Conservation (phyloP, 495 filamentous ascomycete genomes). For the Penicillium turbatum region DNA sequence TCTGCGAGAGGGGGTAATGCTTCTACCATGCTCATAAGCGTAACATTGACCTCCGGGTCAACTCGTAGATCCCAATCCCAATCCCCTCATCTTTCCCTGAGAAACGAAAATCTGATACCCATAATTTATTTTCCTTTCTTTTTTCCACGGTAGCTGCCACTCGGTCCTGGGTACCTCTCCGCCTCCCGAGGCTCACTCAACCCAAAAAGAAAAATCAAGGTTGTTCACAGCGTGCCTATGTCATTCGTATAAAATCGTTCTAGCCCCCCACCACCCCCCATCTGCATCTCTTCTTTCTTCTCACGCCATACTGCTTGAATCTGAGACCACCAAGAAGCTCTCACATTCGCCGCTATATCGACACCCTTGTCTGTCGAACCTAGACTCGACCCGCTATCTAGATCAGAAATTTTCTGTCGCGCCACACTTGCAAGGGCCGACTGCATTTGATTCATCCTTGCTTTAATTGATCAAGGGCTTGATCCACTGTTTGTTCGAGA, state of each 20-base stretch:
- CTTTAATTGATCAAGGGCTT: slow-evolving; percentile 5
- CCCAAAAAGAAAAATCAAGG: not conserved
- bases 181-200: slow-evolving; percentile 1
- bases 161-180: slow-evolving; percentile 2
- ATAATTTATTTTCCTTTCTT: not conserved
- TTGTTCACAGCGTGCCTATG: not conserved
- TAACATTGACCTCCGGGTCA: not conserved
- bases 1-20: not conserved
- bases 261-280: not conserved
- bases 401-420: not conserved
- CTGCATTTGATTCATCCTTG: slow-evolving; percentile 1
- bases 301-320: slow-evolving; percentile 21
- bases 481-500: slow-evolving; percentile 20
- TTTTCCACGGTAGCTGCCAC: slow-evolving; percentile 1
- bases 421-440: not conserved
- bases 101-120: not conserved
- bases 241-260: slow-evolving; percentile 16
- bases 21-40: not conserved
- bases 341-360: slow-evolving; percentile 19
- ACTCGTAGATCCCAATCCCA: not conserved
- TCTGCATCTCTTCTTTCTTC: slow-evolving; percentile 10
- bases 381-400: slow-evolving; percentile 1
- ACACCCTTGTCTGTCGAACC: slow-evolving; percentile 9
- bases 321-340: slow-evolving; percentile 16
- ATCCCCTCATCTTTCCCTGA: not conserved